Percentiles rank a stretch among this genome's conserved stretches.
phyloP scores from a whole-genome alignment of 225 moss, liverwort and hornwort genomes.

The Pseudisothecium myosuroides region DNA sequence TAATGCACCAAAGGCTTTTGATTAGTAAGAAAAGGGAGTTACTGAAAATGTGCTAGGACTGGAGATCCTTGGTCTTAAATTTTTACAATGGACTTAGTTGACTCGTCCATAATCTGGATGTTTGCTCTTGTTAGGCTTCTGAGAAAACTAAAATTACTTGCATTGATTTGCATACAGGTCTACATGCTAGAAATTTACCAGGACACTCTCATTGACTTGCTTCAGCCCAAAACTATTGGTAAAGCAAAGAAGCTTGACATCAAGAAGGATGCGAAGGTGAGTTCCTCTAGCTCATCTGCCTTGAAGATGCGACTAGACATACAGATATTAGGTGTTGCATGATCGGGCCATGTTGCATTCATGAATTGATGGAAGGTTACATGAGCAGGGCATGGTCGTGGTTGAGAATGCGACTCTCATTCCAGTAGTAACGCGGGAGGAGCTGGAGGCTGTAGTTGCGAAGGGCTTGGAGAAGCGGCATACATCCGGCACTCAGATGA shows the following conservation, averaged over 20 bases:
- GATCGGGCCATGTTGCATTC: not conserved
- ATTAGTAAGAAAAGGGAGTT: not conserved
- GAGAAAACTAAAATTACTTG: not conserved
- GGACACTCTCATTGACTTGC: conserved; percentile 78
- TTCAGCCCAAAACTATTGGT: conserved; percentile 27
- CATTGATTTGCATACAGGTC: conserved; percentile 30
- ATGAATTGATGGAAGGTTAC: not conserved
- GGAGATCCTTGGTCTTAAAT: not conserved
- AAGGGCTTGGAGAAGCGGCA: conserved; percentile 84
- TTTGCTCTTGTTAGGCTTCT: not conserved
- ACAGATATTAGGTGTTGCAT: not conserved
- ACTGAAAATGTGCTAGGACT: not conserved
- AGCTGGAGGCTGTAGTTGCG: conserved; percentile 56
- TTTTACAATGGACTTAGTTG: not conserved
- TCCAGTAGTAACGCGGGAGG: conserved; percentile 59
- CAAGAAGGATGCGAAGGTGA: conserved; percentile 84
- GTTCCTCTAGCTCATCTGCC: not conserved
- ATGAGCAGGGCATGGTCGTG: conserved; percentile 79
- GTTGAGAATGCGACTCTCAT: conserved; percentile 80
- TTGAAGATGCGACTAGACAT: not conserved
- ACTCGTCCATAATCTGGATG: not conserved
- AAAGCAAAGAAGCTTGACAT: conserved; percentile 75
- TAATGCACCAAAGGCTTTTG: not conserved
- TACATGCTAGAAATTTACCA: conserved; percentile 95
- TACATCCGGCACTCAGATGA: conserved; percentile 90